Evolutionary conservation across 805 yeast species (phyloP), one percentile per base, ranked within the genome.

Genomic region (Myxozyma geophila): DNA sequence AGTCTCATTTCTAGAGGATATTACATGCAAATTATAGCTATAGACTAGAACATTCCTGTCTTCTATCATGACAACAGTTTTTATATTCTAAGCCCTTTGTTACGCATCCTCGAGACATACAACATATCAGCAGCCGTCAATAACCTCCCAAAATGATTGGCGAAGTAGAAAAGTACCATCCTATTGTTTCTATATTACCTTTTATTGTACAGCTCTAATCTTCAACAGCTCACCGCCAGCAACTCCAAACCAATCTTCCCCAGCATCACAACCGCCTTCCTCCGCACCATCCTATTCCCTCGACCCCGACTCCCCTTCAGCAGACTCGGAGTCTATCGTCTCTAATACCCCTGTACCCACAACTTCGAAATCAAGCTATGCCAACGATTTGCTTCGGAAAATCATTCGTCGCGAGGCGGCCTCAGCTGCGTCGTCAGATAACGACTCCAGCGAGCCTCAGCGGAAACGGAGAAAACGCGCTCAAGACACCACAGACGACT

Each of bases 91-190:
- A 28, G 2, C 5, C 28, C 28, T 28, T 28, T 28, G 28, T 28
- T 28, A 28, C 28, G 28, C 28, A 28, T 28, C 28, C 28, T 28
- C 28, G 28, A 28, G 28, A 28, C 28, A 3, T 28, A 5, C 28
- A 28, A 5, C 28, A 28, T 28, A 28, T 28, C 28, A 28, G 36
- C 13, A 13, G 9, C 19, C 15, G 5, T 7, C 35, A 23, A 13
- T 48, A 19, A 35, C 15, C 17, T 19, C 8, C 43, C 17, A 40
- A 8, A 0, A 63, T 63, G 67, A 51, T 63, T 17, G 67, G 59
- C 28, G 67, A 63, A 55, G 56, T 56, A 1, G 67, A 63, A 52
- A 43, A 35, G 67, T 63, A 60, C 19, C 12, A 6, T 35, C 41
- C 1, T 19, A n/a, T 6, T 37, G 4, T 21, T 39, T 35, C 35